Conservation (phyloP, 2,329 filamentous ascomycete species). For the Pseudophaeomoniella oleicola region DNA sequence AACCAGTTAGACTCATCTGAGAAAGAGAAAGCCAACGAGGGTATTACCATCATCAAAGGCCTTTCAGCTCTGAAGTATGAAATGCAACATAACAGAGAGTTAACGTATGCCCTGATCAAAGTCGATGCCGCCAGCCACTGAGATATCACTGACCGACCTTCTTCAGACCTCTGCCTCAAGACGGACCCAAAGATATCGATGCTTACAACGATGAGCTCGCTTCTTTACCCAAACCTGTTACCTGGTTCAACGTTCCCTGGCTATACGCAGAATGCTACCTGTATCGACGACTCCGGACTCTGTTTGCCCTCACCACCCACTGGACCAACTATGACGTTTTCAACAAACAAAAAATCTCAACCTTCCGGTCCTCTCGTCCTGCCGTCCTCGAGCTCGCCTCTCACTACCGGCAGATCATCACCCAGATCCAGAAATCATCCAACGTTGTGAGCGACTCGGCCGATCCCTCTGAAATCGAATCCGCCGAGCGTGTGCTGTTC, state of each 20-base stretch:
- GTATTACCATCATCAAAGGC: constrained; percentile 69
- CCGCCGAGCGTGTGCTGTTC: constrained; percentile 15
- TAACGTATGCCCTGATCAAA: constrained; percentile 55
- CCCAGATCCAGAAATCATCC: constrained; percentile 21
- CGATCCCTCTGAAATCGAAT: constrained; percentile 29
- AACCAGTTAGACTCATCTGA: constrained; percentile 38
- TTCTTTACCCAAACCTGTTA: constrained; percentile 37
- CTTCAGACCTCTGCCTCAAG: constrained; percentile 55
- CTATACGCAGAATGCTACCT: constrained; percentile 89
- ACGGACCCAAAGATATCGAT: constrained; percentile 60
- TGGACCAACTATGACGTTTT: constrained; percentile 60
- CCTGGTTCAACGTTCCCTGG: constrained; percentile 80
- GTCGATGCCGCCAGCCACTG: too few species aligned
- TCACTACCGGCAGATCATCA: constrained; percentile 12
- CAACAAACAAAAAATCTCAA: constrained; percentile 15
- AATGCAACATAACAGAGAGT: constrained; percentile 69
- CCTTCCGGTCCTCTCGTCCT: constrained; percentile 13
- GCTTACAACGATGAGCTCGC: constrained; percentile 78
- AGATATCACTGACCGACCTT: not conserved
- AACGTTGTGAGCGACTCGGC: constrained; percentile 23
- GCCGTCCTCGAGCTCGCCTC: constrained; percentile 14
- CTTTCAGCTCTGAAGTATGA: constrained; percentile 85
- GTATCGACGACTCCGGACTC: constrained; percentile 64
- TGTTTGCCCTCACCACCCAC: constrained; percentile 60
- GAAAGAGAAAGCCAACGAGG: constrained; percentile 53